Conservation (phyloP, 2,329 filamentous ascomycete species). For the Pestalotiopsis sp. region DNA sequence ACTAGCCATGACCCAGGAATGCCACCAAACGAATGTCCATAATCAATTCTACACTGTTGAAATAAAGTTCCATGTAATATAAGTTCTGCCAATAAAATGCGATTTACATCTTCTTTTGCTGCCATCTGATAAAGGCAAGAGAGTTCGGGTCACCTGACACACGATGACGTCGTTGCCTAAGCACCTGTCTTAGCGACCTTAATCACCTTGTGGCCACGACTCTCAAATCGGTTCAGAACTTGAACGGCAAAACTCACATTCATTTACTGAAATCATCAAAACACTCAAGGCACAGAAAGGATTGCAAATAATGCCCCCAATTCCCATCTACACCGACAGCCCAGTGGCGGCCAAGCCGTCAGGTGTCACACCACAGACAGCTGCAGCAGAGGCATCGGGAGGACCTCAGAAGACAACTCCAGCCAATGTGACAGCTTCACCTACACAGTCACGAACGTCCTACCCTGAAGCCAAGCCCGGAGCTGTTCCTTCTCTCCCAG, state of each 20-base stretch:
- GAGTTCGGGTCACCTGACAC: slow-evolving; percentile 11
- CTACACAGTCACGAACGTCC: slow-evolving; percentile 23
- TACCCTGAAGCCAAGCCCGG: slow-evolving; percentile 48
- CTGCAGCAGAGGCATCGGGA: slow-evolving; percentile 18
- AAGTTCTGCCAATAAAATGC: background rate
- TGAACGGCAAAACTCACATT: background rate
- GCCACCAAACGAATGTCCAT: background rate
- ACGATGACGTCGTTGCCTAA: slow-evolving; percentile 12
- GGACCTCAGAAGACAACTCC: slow-evolving; percentile 24
- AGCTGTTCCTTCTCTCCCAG: slow-evolving; percentile 43
- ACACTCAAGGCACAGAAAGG: background rate
- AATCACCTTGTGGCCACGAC: slow-evolving; percentile 8
- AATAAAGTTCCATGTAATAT: background rate
- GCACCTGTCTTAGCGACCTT: background rate
- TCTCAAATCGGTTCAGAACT: background rate
- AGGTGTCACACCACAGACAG: slow-evolving; percentile 30
- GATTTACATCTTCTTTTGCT: background rate
- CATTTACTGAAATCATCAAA: background rate
- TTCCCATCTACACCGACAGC: slow-evolving; percentile 59
- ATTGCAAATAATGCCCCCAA: slow-evolving; percentile 54
- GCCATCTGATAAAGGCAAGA: background rate
- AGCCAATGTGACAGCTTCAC: slow-evolving; percentile 29
- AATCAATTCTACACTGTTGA: background rate
- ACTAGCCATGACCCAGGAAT: background rate
- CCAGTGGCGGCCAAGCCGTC: slow-evolving; percentile 59